A percentile compares a stretch with the other conserved stretches of the same genome.
Conservation (phyloP, 2,329 filamentous ascomycete species). For the Leptosphaerulina australis region DNA sequence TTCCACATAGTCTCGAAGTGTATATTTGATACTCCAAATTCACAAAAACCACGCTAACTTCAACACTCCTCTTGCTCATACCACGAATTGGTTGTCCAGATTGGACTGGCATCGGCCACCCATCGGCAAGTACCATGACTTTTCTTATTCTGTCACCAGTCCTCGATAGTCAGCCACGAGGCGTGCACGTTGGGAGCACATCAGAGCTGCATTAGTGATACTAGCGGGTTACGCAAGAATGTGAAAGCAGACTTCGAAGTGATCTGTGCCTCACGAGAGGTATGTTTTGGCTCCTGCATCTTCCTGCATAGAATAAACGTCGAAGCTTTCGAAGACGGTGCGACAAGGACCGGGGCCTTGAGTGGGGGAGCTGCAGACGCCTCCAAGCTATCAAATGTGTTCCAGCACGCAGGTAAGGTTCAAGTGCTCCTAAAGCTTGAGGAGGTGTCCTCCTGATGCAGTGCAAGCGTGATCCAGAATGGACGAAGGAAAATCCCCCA, state of each 20-base stretch:
- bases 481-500: background rate
- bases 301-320: constrained; percentile 13
- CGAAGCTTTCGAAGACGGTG: constrained; percentile 1
- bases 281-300: constrained; percentile 8
- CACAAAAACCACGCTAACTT: background rate
- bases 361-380: background rate
- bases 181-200: constrained; percentile 1
- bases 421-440: background rate
- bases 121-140: background rate
- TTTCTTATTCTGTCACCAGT: constrained; percentile 10
- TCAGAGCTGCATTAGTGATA: constrained; percentile 5
- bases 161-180: constrained; percentile 4
- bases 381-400: background rate
- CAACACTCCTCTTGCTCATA: background rate
- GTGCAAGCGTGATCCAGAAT: background rate
- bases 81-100: background rate
- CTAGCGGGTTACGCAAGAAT: background rate
- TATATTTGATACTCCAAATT: background rate
- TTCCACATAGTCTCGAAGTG: background rate
- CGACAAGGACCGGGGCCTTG: background rate
- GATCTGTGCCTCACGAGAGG: background rate
- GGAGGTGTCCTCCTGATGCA: background rate
- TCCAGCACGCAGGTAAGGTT: background rate
- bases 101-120: background rate
- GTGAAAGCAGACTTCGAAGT: background rate